phyloP scores from a whole-genome alignment of 2,329 filamentous ascomycete species.

The Scedosporium dehoogii region DNA sequence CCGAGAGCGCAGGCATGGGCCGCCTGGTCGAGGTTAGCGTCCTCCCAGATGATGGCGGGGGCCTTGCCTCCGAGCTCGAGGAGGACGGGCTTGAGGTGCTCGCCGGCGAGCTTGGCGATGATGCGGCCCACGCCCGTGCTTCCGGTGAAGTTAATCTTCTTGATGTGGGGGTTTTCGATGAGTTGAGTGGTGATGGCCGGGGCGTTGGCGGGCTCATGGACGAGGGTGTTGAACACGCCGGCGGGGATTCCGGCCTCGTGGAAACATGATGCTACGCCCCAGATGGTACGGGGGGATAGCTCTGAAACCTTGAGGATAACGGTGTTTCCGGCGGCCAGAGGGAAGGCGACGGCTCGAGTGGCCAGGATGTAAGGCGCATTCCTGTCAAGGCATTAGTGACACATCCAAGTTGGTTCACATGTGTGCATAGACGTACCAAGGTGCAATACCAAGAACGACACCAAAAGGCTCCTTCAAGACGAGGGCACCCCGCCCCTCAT shows the following conservation, averaged over 20 bases:
- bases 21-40: slow-evolving; percentile 66
- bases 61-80: slow-evolving; percentile 81
- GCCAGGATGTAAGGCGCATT: slow-evolving; percentile 49
- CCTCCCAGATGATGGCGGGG: slow-evolving; percentile 66
- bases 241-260: slow-evolving; percentile 66
- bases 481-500: slow-evolving; percentile 38
- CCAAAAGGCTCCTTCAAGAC: slow-evolving; percentile 69
- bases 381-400: slow-evolving; percentile 23
- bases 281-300: slow-evolving; percentile 52
- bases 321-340: slow-evolving; percentile 71
- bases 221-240: slow-evolving; percentile 66
- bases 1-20: slow-evolving; percentile 59
- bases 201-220: slow-evolving; percentile 55
- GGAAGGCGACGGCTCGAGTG: slow-evolving; percentile 44
- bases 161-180: slow-evolving; percentile 56
- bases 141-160: slow-evolving; percentile 83
- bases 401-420: not conserved
- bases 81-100: slow-evolving; percentile 67
- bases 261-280: slow-evolving; percentile 52
- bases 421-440: slow-evolving; percentile 48
- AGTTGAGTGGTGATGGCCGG: slow-evolving; percentile 55
- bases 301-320: slow-evolving; percentile 65
- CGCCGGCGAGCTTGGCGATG: slow-evolving; percentile 59
- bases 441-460: slow-evolving; percentile 68
- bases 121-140: slow-evolving; percentile 64